Conservation (phyloP, 1,139 yeast genomes). For the Suhomyces taliae region DNA sequence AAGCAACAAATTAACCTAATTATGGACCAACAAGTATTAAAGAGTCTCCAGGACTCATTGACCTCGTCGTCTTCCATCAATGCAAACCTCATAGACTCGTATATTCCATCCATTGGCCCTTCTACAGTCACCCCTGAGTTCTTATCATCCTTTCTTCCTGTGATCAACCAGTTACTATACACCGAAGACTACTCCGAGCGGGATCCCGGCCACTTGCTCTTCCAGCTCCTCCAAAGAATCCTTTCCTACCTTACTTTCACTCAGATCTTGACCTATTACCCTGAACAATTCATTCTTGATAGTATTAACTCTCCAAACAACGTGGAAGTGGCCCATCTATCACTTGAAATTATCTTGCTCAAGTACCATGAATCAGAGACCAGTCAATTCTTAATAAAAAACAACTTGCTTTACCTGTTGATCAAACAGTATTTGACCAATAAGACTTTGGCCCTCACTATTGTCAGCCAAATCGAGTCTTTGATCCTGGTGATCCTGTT, state of each 20-base stretch:
- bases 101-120: constrained; percentile 4
- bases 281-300: constrained; percentile 22
- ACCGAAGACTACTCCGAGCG: constrained; percentile 10
- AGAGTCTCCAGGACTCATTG: not conserved
- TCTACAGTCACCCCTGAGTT: constrained; percentile 4
- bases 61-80: not conserved
- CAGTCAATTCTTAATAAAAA: constrained; percentile 15
- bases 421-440: constrained; percentile 12
- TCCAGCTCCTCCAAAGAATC: constrained; percentile 25
- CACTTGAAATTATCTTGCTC: constrained; percentile 21
- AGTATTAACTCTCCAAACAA: constrained; percentile 8
- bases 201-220: constrained; percentile 23
- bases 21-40: not conserved
- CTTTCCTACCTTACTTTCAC: constrained; percentile 19
- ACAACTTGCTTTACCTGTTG: constrained; percentile 11
- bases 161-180: constrained; percentile 13
- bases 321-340: constrained; percentile 13
- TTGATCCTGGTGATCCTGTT: constrained; percentile 12
- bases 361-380: constrained; percentile 20
- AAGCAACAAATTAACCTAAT: not conserved
- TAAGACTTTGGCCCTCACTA: constrained; percentile 10
- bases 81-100: constrained; percentile 5
- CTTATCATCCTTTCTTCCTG: constrained; percentile 4
- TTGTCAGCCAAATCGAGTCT: constrained; percentile 23
- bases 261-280: constrained; percentile 22